Conservation (phyloP, 2,329 filamentous ascomycete genomes). For the Clonostachys byssicola region DNA sequence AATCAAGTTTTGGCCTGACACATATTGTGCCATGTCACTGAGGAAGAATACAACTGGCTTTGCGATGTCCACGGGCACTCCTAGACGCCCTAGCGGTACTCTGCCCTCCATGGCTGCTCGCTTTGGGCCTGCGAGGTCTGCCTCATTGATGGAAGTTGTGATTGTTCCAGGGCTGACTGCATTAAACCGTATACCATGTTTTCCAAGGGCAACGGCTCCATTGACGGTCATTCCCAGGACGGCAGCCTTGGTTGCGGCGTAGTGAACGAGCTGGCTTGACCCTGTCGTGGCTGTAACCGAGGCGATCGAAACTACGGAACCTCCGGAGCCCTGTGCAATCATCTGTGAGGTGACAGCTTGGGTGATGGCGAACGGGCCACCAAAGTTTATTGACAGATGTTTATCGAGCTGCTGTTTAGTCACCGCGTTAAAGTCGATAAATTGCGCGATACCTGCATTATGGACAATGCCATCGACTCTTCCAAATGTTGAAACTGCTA, state of each 20-base stretch:
- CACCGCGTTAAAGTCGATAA: slow-evolving; percentile 2
- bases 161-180: slow-evolving; percentile 66
- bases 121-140: slow-evolving; percentile 3
- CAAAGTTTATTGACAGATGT: slow-evolving; percentile 2
- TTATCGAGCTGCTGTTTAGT: background rate
- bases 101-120: slow-evolving; percentile 1
- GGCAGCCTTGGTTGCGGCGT: slow-evolving; percentile 2
- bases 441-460: slow-evolving; percentile 3
- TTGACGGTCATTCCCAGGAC: slow-evolving; percentile 2
- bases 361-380: slow-evolving; percentile 3
- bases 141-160: slow-evolving; percentile 1
- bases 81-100: slow-evolving; percentile 2
- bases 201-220: slow-evolving; percentile 65
- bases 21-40: slow-evolving; percentile 2
- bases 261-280: slow-evolving; percentile 1
- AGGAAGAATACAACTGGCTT: slow-evolving; percentile 3
- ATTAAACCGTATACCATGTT: slow-evolving; percentile 72
- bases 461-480: slow-evolving; percentile 2
- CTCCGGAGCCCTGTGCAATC: slow-evolving; percentile 1
- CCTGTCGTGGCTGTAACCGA: slow-evolving; percentile 1
- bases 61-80: slow-evolving; percentile 2
- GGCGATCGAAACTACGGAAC: slow-evolving; percentile 2
- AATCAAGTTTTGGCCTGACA: slow-evolving; percentile 3
- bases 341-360: slow-evolving; percentile 3
- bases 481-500: slow-evolving; percentile 1